phyloP scores from a whole-genome alignment of 768 basidiomycete species.

The Leucosporidium yakuticum region DNA sequence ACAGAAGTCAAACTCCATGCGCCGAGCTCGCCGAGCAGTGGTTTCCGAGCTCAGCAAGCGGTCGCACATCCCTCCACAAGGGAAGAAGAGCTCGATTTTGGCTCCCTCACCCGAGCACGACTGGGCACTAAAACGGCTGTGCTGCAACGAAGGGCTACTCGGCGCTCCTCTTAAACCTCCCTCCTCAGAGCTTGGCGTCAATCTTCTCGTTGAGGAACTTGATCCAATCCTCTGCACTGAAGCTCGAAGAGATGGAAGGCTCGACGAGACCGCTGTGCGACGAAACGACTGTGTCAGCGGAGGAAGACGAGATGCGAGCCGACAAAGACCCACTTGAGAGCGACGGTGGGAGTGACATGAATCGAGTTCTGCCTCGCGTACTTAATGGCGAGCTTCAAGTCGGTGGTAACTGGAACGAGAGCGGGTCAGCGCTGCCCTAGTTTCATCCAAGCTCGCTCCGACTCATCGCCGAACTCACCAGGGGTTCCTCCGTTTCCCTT shows the following conservation, averaged over 20 bases:
- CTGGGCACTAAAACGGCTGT: too few relatives aligned
- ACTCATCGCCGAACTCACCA: not conserved
- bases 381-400: conserved; percentile 31
- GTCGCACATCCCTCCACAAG: too few relatives aligned
- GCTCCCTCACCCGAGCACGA: too few relatives aligned
- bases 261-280: conserved; percentile 18
- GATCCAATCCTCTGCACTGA: conserved; percentile 21
- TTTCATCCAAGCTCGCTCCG: not conserved
- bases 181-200: conserved; percentile 1
- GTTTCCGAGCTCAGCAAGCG: too few relatives aligned
- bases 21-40: too few relatives aligned
- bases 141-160: not conserved
- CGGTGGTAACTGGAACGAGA: not conserved
- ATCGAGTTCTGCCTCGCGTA: conserved; percentile 15
- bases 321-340: conserved; percentile 9
- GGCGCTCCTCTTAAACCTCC: not conserved
- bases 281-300: too few relatives aligned
- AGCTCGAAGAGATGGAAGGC: conserved; percentile 24
- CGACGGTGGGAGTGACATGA: conserved; percentile 33
- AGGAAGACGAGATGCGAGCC: not conserved
- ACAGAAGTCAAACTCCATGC: too few relatives aligned
- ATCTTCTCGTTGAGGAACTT: conserved; percentile 27
- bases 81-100: too few relatives aligned
- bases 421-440: not conserved
- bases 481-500: conserved; percentile 26